Evolutionary conservation across 1,139 yeast genomes (phyloP).

Genomic region (Yamadazyma pseudoaaseri): DNA sequence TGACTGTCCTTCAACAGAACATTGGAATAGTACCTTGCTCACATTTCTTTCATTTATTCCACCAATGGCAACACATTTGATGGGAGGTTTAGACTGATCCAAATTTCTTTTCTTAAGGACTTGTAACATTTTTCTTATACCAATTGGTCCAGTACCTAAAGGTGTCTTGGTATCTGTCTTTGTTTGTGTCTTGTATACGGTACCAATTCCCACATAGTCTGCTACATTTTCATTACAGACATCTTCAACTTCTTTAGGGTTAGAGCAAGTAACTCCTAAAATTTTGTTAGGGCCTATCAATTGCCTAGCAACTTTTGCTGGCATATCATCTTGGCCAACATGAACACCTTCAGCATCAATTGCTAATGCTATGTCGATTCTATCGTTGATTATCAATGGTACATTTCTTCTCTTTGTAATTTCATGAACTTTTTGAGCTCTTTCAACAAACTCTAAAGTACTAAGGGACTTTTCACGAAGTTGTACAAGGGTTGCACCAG

Average conservation of each 20-base stretch:
- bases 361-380: conserved; percentile 89
- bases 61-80: conserved; percentile 79
- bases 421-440: conserved; percentile 61
- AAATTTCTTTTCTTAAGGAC: conserved; percentile 39
- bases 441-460: conserved; percentile 63
- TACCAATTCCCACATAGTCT: conserved; percentile 88
- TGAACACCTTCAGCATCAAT: conserved; percentile 91
- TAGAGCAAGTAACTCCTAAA: conserved; percentile 76
- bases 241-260: conserved; percentile 52
- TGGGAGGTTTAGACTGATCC: conserved; percentile 12
- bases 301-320: conserved; percentile 55
- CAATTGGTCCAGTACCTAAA: conserved; percentile 60
- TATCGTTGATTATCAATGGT: conserved; percentile 83
- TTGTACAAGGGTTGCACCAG: conserved; percentile 82
- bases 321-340: conserved; percentile 93
- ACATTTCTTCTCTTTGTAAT: conserved; percentile 59
- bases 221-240: conserved; percentile 57
- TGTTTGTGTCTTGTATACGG: conserved; percentile 73
- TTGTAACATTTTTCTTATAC: conserved; percentile 55
- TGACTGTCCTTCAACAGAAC: conserved; percentile 44
- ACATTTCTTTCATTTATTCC: conserved; percentile 73
- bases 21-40: conserved; percentile 51
- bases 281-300: conserved; percentile 73
- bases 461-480: conserved; percentile 75
- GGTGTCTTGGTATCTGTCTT: conserved; percentile 52